phyloP scores from a whole-genome alignment of 345 rosid genomes.

The Lumnitzera littorea region DNA sequence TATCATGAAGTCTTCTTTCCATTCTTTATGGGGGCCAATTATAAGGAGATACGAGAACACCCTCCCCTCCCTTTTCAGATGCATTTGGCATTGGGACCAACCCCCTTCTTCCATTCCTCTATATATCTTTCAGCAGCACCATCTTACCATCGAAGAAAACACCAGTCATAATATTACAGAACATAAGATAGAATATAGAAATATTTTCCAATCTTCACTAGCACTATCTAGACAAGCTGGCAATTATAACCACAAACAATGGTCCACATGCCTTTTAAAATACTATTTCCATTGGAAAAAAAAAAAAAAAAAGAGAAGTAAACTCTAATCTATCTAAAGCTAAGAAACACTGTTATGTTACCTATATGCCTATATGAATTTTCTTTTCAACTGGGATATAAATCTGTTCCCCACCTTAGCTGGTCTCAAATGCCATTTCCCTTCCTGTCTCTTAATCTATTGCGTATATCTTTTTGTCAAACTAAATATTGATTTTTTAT shows the following conservation, averaged over 20 bases:
- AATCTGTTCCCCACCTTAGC: constrained; percentile 69
- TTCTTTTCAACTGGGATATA: constrained; percentile 43
- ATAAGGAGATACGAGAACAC: constrained; percentile 20
- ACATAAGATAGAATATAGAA: neutral
- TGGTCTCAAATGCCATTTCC: constrained; percentile 28
- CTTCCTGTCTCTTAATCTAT: constrained; percentile 12
- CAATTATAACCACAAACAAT: constrained; percentile 17
- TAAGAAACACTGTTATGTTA: constrained; percentile 32
- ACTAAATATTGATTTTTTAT: neutral
- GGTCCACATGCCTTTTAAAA: constrained; percentile 33
- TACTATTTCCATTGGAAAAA: constrained; percentile 24
- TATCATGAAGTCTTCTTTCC: constrained; percentile 25
- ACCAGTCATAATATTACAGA: neutral
- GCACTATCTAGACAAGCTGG: constrained; percentile 36
- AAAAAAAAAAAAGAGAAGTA: constrained; percentile 6
- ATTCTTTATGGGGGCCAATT: constrained; percentile 28
- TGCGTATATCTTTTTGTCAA: constrained; percentile 11
- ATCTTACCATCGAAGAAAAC: constrained; percentile 12
- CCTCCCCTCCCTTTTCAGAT: constrained; percentile 19
- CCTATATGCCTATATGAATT: constrained; percentile 22
- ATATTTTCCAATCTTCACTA: constrained; percentile 9
- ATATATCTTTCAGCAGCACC: constrained; percentile 17
- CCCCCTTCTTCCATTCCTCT: constrained; percentile 2
- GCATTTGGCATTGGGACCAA: constrained; percentile 27
- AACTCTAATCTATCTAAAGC: constrained; percentile 15